A percentile compares a stretch with the other conserved stretches of the same genome.
phyloP scores from a whole-genome alignment of 2,329 filamentous ascomycete genomes.

The Colletotrichum liaoningense region DNA sequence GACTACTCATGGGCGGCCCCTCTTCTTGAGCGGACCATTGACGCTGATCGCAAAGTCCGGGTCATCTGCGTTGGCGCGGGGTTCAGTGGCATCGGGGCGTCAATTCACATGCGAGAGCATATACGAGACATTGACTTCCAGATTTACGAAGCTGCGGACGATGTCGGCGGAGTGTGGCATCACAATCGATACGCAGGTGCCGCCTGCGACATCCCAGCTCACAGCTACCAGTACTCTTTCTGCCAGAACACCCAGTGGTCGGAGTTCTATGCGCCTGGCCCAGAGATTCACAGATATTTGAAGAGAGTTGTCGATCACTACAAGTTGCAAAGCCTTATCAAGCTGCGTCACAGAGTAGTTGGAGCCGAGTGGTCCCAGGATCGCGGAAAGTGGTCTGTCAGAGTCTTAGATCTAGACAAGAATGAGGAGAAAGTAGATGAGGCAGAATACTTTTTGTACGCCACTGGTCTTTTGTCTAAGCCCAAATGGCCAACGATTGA shows the following conservation, averaged over 20 bases:
- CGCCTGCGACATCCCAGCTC: constrained; percentile 39
- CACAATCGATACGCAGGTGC: constrained; percentile 39
- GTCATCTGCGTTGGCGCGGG: constrained; percentile 9
- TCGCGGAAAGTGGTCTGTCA: background rate
- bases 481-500: background rate
- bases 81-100: background rate
- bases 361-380: background rate
- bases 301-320: constrained; percentile 8
- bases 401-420: background rate
- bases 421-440: background rate
- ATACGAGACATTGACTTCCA: constrained; percentile 35
- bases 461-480: background rate
- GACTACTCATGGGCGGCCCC: background rate
- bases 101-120: background rate
- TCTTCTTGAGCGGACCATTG: background rate
- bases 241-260: constrained; percentile 13
- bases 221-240: constrained; percentile 36
- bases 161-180: constrained; percentile 40
- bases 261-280: constrained; percentile 3
- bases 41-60: background rate
- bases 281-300: background rate
- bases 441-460: background rate
- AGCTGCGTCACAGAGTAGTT: background rate
- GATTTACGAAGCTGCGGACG: constrained; percentile 42
- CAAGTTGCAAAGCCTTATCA: background rate